Conservation (phyloP, 139 green algal genomes). For the Chlamydomonas incerta region DNA sequence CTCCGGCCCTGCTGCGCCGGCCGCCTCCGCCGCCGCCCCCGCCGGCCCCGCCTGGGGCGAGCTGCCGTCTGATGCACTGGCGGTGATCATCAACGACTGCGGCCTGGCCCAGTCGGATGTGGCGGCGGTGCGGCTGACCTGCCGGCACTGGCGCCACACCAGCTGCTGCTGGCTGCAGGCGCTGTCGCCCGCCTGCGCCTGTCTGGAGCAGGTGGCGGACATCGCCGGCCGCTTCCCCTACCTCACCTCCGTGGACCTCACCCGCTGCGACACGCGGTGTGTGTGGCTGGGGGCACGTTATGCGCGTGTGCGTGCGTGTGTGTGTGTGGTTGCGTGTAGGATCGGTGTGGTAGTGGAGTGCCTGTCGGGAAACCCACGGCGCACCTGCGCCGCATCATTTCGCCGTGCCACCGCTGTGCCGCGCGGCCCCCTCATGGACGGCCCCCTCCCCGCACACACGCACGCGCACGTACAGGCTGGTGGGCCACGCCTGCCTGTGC, state of each 20-base stretch:
- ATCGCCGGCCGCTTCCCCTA: constrained; percentile 21
- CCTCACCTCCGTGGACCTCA: constrained; percentile 21
- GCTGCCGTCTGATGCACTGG: constrained; percentile 15
- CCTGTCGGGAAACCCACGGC: too few relatives aligned
- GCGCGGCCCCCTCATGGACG: too few relatives aligned
- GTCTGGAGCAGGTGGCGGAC: neutral
- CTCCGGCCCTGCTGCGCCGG: too few relatives aligned
- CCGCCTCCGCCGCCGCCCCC: too few relatives aligned
- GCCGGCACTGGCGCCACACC: constrained; percentile 11
- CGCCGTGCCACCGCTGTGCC: too few relatives aligned
- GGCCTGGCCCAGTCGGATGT: neutral
- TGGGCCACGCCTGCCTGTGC: constrained; percentile 27
- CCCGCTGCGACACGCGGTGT: constrained; percentile 22
- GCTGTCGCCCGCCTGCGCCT: constrained; percentile 13
- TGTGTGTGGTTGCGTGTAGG: too few relatives aligned
- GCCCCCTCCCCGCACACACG: neutral
- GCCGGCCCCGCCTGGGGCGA: neutral
- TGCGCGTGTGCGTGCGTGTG: neutral
- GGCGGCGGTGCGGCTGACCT: constrained; percentile 8
- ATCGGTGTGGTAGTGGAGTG: too few relatives aligned
- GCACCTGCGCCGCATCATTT: too few relatives aligned
- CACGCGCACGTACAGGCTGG: constrained; percentile 3
- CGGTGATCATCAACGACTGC: constrained; percentile 4
- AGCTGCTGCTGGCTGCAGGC: neutral
- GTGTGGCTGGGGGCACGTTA: neutral